Base-by-base conservation (phyloP, 768 basidiomycete genomes). In the Phaeolepiota aurea region DNA sequence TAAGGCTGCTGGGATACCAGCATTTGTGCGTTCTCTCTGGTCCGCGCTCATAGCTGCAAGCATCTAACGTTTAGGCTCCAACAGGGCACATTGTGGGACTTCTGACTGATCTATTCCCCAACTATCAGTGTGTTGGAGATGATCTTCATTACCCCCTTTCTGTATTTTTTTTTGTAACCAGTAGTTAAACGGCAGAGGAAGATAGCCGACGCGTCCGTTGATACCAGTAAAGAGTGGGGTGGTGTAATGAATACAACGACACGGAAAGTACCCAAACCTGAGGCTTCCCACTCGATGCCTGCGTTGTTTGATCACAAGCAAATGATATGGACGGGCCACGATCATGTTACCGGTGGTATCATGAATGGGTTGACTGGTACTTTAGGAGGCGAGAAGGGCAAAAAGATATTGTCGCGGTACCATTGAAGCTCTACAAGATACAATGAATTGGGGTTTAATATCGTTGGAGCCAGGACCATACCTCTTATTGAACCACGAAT, bases 321-420 rank as follows among this genome's bases (percentile, higher is more conserved):
- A n/a, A n/a, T n/a, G n/a, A n/a, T n/a, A n/a, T n/a, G n/a, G n/a
- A n/a, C n/a, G n/a, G n/a, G n/a, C n/a, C n/a, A n/a, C n/a, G 25
- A 28, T 28, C 25, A 28, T n/a, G 25, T 7, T 28, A n/a, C n/a
- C n/a, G 25, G 25, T 7, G 25, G 25, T 7, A 28, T 7, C 25
- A 28, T 28, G n/a, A 28, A 28, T n/a, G 25, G 25, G 25, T 28
- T 28, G 7, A 28, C 25, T n/a, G 25, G 25, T 28, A n/a, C n/a
- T 7, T 28, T 28, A n/a, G n/a, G 7, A 7, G 33, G 33, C 28
- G 47, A 48, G 9, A 44, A 41, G 36, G 66, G 53, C 20, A 76
- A 49, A 54, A 93, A 93, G 40, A 91, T 71, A 51, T 82, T 79
- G 37, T 77, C 61, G 43, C 82, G 74, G 50, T 91, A 93, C 77